phyloP scores from a whole-genome alignment of 2,329 filamentous ascomycete species.

The Emmonsiellopsis sp. region DNA sequence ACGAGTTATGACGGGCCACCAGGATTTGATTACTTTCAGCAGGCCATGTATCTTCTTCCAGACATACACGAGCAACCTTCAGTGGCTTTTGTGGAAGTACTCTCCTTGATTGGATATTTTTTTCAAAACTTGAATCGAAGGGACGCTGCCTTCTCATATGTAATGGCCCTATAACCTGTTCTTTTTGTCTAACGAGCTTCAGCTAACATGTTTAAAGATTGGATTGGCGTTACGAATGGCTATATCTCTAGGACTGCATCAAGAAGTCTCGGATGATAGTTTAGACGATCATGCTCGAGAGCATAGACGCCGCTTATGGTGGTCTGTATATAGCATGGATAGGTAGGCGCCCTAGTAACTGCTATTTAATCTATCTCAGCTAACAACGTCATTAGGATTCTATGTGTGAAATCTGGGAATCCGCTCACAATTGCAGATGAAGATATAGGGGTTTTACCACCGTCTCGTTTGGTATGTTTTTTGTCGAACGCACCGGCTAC shows the following conservation, averaged over 20 bases:
- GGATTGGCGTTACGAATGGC: conserved; percentile 49
- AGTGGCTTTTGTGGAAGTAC: conserved; percentile 45
- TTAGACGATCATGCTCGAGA: conserved; percentile 37
- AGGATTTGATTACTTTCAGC: conserved; percentile 46
- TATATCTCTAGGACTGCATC: conserved; percentile 47
- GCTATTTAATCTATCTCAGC: not conserved
- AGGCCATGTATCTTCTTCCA: conserved; percentile 43
- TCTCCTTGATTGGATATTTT: conserved; percentile 47
- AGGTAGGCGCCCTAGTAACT: conserved; percentile 17
- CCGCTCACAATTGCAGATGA: conserved; percentile 47
- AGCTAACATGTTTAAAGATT: conserved; percentile 22
- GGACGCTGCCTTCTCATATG: conserved; percentile 47
- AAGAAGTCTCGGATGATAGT: conserved; percentile 36
- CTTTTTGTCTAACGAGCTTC: not conserved
- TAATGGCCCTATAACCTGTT: conserved; percentile 10
- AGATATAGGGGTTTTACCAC: conserved; percentile 39
- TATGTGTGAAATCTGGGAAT: conserved; percentile 46
- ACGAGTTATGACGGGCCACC: conserved; percentile 44
- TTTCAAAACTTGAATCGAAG: conserved; percentile 48
- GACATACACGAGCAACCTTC: conserved; percentile 48
- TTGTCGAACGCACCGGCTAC: conserved; percentile 3
- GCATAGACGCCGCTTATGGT: conserved; percentile 45
- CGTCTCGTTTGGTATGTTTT: conserved; percentile 19
- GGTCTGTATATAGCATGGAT: conserved; percentile 49
- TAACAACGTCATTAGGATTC: conserved; percentile 23